A percentile compares a stretch with the other conserved stretches of the same genome.
These are phyloP conservation scores for Parathielavia appendiculata DNA, from an alignment of 495 filamentous ascomycete species.

Conservation along the genomic window DNA sequence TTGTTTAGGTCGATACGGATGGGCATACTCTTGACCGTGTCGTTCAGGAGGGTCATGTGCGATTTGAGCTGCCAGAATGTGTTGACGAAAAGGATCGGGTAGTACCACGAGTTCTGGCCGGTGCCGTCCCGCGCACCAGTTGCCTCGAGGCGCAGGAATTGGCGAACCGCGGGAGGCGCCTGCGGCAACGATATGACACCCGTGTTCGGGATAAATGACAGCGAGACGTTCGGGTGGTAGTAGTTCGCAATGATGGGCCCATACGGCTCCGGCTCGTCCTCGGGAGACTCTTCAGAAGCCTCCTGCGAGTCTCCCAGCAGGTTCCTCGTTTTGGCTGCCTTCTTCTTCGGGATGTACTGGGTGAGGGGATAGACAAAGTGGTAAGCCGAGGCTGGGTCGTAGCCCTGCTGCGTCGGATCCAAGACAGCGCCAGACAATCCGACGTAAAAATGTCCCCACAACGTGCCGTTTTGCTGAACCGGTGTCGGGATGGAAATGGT, in stretches of 20 bases:
- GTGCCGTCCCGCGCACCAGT: slow-evolving; percentile 68
- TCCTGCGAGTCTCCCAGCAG: slow-evolving; percentile 61
- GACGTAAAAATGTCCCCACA: slow-evolving; percentile 92
- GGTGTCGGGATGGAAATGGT: slow-evolving; percentile 68
- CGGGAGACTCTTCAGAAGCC: slow-evolving; percentile 38
- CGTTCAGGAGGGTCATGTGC: slow-evolving; percentile 89
- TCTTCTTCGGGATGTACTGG: slow-evolving; percentile 88
- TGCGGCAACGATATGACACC: slow-evolving; percentile 61
- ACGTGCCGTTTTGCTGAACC: slow-evolving; percentile 86
- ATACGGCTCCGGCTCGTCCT: slow-evolving; percentile 43
- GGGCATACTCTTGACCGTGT: slow-evolving; percentile 78
- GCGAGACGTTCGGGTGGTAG: slow-evolving; percentile 92
- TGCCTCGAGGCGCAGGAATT: slow-evolving; percentile 71
- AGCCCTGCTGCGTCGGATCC: slow-evolving; percentile 67
- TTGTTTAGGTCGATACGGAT: slow-evolving; percentile 81
- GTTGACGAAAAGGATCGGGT: slow-evolving; percentile 82
- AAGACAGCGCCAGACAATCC: slow-evolving; percentile 65
- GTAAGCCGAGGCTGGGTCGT: slow-evolving; percentile 67
- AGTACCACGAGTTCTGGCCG: slow-evolving; percentile 95
- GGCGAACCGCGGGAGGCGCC: slow-evolving; percentile 66
- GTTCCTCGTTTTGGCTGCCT: slow-evolving; percentile 83
- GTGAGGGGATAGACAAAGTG: slow-evolving; percentile 83
- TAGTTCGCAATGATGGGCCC: slow-evolving; percentile 72
- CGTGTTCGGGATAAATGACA: slow-evolving; percentile 79
- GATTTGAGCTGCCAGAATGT: slow-evolving; percentile 93